A percentile compares a stretch with the other conserved stretches of the same genome.
Conservation (phyloP, 169 alveolate species). For the Plasmodium fragile region DNA sequence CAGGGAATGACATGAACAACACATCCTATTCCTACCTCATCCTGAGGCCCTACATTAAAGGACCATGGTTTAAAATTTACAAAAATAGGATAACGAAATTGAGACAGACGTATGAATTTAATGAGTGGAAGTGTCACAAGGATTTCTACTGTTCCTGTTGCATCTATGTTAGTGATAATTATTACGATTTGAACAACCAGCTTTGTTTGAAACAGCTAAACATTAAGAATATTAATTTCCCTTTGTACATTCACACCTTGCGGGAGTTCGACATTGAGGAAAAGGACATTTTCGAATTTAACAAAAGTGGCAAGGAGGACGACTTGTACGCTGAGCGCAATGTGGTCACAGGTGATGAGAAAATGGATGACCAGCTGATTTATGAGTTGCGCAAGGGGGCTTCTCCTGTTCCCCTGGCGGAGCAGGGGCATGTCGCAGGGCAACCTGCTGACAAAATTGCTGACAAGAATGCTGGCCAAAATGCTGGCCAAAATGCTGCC, state of each 20-base stretch:
- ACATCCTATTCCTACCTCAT: conserved; percentile 83
- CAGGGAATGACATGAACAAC: conserved; percentile 11
- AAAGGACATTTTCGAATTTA: conserved; percentile 69
- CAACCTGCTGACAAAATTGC: not conserved
- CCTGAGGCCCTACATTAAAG: conserved; percentile 92
- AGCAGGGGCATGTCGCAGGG: not conserved
- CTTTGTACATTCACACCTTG: conserved; percentile 41
- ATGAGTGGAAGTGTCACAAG: conserved; percentile 94
- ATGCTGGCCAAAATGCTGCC: not conserved
- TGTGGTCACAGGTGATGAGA: conserved; percentile 14
- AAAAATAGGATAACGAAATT: conserved; percentile 90
- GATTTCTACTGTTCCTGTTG: conserved; percentile 93
- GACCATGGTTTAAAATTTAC: conserved; percentile 92
- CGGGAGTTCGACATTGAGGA: conserved; percentile 57
- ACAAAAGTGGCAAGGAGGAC: conserved; percentile 42
- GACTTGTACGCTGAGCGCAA: conserved; percentile 31
- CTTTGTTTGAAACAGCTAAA: conserved; percentile 63
- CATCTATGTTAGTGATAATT: conserved; percentile 91
- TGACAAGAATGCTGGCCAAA: not conserved
- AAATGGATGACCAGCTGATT: conserved; percentile 41
- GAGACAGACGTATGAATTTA: conserved; percentile 87
- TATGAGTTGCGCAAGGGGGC: conserved; percentile 70
- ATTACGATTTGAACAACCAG: conserved; percentile 84
- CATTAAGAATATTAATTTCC: conserved; percentile 60
- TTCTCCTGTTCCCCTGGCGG: not conserved